Base-by-base conservation (phyloP, 192 early-diverging fungal genomes). In the Mortierella hygrophila region DNA sequence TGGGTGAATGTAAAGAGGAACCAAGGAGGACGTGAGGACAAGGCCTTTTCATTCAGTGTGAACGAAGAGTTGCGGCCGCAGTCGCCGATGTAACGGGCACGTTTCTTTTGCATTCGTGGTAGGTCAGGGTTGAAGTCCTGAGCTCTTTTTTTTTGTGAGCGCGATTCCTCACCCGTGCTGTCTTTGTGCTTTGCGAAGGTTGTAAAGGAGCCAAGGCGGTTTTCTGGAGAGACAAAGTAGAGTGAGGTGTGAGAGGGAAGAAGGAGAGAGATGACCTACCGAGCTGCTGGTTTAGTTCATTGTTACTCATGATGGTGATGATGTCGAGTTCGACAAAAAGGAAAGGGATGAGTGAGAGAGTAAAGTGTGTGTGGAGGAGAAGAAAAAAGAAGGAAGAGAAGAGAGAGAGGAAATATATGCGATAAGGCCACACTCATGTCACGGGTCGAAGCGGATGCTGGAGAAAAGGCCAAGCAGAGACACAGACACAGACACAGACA, bases 271-370 rank as follows among this genome's bases (percentile, higher is more conserved):
- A 29, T 18, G 72, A 76, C 81, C 70, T 82, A 82, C 81, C 81
- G 72, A 82, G 77, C 70, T 82, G 69, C 32, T 77, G 52, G 57
- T 77, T 82, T 57, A 82, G 68, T 76, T 82, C 75, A 82, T 82
- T 41, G 54, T 72, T 76, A 55, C 70, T 82, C 81, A 82, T 82
- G 76, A 82, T 82, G 76, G 74, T 49, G 76, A 46, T 26, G 60
- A 65, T 65, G 60, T 65, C 60, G 26, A n/a, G 70, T 42, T 23
- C 10, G 76, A 70, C 26, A 37, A 68, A 69, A 10, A 44, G 13
- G n/a, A 52, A 69, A 69, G 74, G 41, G n/a, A 11, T 37, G 21
- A 55, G 74, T 29, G 37, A 26, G 52, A 37, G 35, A 26, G 44
- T n/a, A n/a, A n/a, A 47, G 44, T 6, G 23, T 4, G 68, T 21